Base-by-base conservation (phyloP, 192 early-diverging fungal genomes). In the Dimargaris xerosporica region DNA sequence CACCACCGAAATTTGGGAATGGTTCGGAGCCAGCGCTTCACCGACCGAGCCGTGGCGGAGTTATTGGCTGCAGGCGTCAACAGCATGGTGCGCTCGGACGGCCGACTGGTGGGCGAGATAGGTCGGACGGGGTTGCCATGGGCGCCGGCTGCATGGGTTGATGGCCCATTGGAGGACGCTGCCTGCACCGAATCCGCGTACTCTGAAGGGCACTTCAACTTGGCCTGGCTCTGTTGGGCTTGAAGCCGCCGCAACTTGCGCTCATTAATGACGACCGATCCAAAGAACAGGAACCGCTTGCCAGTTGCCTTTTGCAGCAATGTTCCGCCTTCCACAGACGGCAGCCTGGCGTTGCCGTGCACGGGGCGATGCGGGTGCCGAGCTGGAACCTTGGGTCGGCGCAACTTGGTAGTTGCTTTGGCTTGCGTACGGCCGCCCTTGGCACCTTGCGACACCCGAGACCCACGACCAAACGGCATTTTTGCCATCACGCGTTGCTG, bases 91-190 rank as follows among this genome's bases (percentile, higher is more conserved):
- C 34, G 34, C 34, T 74, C 68, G 19, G 73, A 74, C 26, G 44
- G 62, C 31, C 63, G 73, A 21, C 63, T 61, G 17, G 26, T 74
- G 52, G 29, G 34, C 34, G 7, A n/a, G n/a, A n/a, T n/a, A n/a
- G n/a, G n/a, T n/a, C n/a, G 34, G 7, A 7, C 34, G 34, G 34
- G 7, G 34, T 39, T 39, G 7, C 34, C 34, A 39, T 39, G 3
- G 34, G 34, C 34, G 34, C 34, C 7, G 7, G 2, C 34, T 39
- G 34, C 34, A 39, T 39, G 2, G 34, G 34, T 7, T 7, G 7
- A 39, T 39, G 34, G 34, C 7, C 7, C 34, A 39, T 5, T 39
- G 7, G 34, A 39, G 7, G 34, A 7, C 34, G 34, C 21, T 5
- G 30, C 69, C 0, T 69, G 61, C 29, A 19, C 54, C 12, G 43